These are phyloP conservation scores for Candida glucosophila DNA, from an alignment of 1,139 yeast species.

Conservation along the genomic window DNA sequence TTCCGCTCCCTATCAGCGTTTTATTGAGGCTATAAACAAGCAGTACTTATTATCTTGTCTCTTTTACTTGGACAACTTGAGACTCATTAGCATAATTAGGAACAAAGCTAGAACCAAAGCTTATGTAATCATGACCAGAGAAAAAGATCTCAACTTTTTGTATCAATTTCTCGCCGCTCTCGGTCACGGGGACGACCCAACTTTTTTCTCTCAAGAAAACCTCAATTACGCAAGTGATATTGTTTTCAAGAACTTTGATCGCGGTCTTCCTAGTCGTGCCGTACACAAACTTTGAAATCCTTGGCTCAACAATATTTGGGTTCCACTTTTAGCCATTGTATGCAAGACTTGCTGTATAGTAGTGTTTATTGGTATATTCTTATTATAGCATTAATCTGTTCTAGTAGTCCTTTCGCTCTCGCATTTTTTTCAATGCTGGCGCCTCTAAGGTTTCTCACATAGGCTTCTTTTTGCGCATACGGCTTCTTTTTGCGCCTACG, in stretches of 20 bases:
- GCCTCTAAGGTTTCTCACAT: too few relatives aligned
- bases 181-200: constrained; percentile 6
- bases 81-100: constrained; percentile 29
- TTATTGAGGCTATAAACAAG: constrained; percentile 32
- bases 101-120: constrained; percentile 38
- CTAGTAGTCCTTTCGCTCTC: too few relatives aligned
- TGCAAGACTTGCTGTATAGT: too few relatives aligned
- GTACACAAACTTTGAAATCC: too few relatives aligned
- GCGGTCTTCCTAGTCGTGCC: constrained; percentile 3
- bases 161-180: constrained; percentile 19
- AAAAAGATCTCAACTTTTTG: constrained; percentile 22
- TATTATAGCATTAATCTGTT: too few relatives aligned
- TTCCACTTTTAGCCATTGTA: too few relatives aligned
- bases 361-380: too few relatives aligned
- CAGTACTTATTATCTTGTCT: constrained; percentile 36
- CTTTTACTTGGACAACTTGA: constrained; percentile 30
- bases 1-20: constrained; percentile 8
- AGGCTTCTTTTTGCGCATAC: too few relatives aligned
- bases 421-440: too few relatives aligned
- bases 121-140: constrained; percentile 25
- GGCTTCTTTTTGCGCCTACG: too few relatives aligned
- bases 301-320: too few relatives aligned
- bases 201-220: constrained; percentile 11
- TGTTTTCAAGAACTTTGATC: constrained; percentile 25
- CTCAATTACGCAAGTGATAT: constrained; percentile 31